Evolutionary conservation across 208 protist genomes (phyloP), one percentile per base, ranked within the genome.

Genomic region (Naegleria fowleri): DNA sequence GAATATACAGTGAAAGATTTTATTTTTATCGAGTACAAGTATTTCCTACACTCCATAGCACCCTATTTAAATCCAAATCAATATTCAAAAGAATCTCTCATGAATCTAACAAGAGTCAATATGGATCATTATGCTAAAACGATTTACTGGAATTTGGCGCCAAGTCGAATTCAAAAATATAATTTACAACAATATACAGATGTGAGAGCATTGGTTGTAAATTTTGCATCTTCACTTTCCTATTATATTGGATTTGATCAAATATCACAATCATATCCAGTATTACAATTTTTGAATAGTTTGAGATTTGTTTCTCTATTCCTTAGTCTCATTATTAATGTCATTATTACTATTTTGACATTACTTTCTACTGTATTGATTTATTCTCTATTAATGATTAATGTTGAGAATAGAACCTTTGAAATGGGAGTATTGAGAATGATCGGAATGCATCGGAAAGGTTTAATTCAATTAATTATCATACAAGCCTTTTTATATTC

Each of bases 341-440:
- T 98, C 3, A 95, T 98, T 55, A 92, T 98, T 6, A 52, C 95
- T 9, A 95, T 97, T 51, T 92, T 99, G 33, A 90, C 92, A 6
- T 92, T 95, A 48, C 90, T 99, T 13, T 97, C 95, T 79, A 93
- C 96, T 25, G 36, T 98, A 58, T 95, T 98, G 29, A 98, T 98
- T 90, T 97, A 98, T 93, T 97, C 96, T 5, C 92, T 98, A 15
- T 94, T 99, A 38, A 97, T 97, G 87, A 94, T 98, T 22, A 94
- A 93, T 59, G 92, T 98, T 9, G 97, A 99, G 48, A 97, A 94
- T 36, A 93, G 96, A 79, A 96, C 95, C 11, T 98, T 98, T 94
- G 97, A 99, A 86, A 92, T 98, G 22, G 97, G 96, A 86, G 95
- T 98, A 33, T 92, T 97, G 67, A 94, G 98, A 88, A 98, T 98